Base-by-base conservation (phyloP, 371 early-diverging fungal genomes). In the Vairimorpha ceranae region DNA sequence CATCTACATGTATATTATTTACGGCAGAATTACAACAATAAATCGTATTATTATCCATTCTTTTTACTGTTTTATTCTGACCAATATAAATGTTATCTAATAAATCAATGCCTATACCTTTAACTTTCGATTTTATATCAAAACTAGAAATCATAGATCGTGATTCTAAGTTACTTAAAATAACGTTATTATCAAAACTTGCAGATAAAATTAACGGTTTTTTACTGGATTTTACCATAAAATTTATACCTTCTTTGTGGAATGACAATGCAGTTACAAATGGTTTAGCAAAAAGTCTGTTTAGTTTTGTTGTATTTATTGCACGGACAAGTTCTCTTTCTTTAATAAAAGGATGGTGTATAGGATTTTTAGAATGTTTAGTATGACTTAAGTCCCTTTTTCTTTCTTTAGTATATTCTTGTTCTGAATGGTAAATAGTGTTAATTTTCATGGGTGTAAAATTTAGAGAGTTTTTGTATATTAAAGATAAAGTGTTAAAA, bases 241-340 rank as follows among this genome's bases (percentile, higher is more conserved):
- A 83, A 79, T 94, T 94, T 12, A 99, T 93, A 67, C 97, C 97
- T 72, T 97, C 97, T 56, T 89, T 87, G 74, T 97, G 96, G 0
- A 93, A 93, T 45, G 85, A 82, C 19, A 97, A 81, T 0, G 92
- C 88, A 1, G 86, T 91, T 15, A 97, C 82, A 81, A 99, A 97
- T 12, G 99, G 99, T 81, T 97, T 96, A 67, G 97, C 91, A 82
- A 97, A 91, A 87, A 99, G 83, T 32, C 94, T 86, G 68, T 96
- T 96, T 33, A 97, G 82, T 82, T 99, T 99, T 41, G 88, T 88
- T 4, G 93, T 88, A 77, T 94, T 94, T 21, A 99, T 85, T 21
- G 99, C 97, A 27, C 97, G 86, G 23, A 90, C 90, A 86, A 94
- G 94, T 84, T 99, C 99, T 82, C 94, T 87, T 30, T 93, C 93